Conservation (phyloP, 2,329 filamentous ascomycete genomes). For the Microdochium nivale region DNA sequence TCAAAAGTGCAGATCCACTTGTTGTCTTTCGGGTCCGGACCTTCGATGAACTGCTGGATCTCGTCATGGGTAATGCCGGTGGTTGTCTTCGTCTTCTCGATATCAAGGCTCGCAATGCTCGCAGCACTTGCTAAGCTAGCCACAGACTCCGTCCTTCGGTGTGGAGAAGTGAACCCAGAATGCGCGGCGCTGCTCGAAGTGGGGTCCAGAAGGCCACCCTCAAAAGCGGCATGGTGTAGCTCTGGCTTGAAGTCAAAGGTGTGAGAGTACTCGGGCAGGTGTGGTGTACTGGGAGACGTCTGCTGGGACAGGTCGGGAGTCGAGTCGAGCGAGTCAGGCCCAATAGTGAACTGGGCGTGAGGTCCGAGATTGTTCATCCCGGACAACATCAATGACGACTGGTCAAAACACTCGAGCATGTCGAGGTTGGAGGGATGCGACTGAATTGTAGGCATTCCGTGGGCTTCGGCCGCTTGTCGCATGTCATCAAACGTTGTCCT, state of each 20-base stretch:
- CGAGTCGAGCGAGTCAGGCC: constrained; percentile 29
- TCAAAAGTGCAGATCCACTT: constrained; percentile 74
- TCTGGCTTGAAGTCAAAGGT: constrained; percentile 35
- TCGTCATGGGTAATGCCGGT: constrained; percentile 86
- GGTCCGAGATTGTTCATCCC: constrained; percentile 46
- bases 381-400: constrained; percentile 44
- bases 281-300: constrained; percentile 42
- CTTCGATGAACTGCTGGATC: constrained; percentile 65
- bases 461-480: constrained; percentile 45
- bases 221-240: constrained; percentile 19
- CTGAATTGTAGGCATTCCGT: constrained; percentile 42
- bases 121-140: constrained; percentile 49
- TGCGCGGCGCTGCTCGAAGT: constrained; percentile 11
- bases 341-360: constrained; percentile 28
- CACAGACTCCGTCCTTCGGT: constrained; percentile 51
- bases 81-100: constrained; percentile 58
- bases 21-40: constrained; percentile 62
- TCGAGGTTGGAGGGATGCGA: constrained; percentile 42
- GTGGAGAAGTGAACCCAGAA: constrained; percentile 25
- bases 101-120: constrained; percentile 53
- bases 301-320: constrained; percentile 38
- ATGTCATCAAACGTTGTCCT: constrained; percentile 51
- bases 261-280: constrained; percentile 31
- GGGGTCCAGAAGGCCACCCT: constrained; percentile 2
- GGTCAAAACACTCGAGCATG: constrained; percentile 26